phyloP scores from a whole-genome alignment of 331 rosid genomes.

The Pyracantha coccinea region DNA sequence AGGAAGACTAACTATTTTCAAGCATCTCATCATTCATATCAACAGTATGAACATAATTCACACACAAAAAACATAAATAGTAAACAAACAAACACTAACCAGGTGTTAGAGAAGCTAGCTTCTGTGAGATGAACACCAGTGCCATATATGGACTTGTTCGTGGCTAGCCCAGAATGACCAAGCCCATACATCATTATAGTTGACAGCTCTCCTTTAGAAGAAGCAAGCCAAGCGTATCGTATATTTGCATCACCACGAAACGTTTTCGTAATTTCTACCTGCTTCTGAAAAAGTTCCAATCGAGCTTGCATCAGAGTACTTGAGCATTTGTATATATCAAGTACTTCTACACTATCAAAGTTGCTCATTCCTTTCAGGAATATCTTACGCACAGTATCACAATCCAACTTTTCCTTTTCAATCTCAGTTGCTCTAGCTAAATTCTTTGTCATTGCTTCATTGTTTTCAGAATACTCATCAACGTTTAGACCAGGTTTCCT shows the following conservation, averaged over 20 bases:
- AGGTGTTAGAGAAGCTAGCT: constrained; percentile 33
- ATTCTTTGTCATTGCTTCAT: constrained; percentile 23
- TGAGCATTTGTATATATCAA: constrained; percentile 40
- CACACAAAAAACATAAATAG: background rate
- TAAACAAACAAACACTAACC: constrained; percentile 34
- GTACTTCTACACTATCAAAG: constrained; percentile 26
- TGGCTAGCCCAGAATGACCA: constrained; percentile 44
- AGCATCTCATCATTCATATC: background rate
- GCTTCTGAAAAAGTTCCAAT: constrained; percentile 63
- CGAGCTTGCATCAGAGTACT: constrained; percentile 33
- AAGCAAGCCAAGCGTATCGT: constrained; percentile 73
- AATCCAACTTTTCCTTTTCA: constrained; percentile 31
- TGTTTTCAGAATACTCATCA: constrained; percentile 35
- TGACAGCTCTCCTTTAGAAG: constrained; percentile 45
- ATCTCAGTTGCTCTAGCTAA: constrained; percentile 28
- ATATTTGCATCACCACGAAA: constrained; percentile 63
- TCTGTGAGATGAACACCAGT: constrained; percentile 72
- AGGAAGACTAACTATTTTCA: background rate
- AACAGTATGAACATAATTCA: background rate
- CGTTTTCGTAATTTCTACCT: constrained; percentile 52
- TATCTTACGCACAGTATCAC: constrained; percentile 47
- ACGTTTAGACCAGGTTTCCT: constrained; percentile 21
- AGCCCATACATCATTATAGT: constrained; percentile 55
- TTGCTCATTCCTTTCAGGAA: constrained; percentile 45
- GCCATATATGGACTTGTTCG: constrained; percentile 41